Base-by-base conservation (phyloP, 2,329 filamentous ascomycete species). In the Calonectria pseudoreteaudii region DNA sequence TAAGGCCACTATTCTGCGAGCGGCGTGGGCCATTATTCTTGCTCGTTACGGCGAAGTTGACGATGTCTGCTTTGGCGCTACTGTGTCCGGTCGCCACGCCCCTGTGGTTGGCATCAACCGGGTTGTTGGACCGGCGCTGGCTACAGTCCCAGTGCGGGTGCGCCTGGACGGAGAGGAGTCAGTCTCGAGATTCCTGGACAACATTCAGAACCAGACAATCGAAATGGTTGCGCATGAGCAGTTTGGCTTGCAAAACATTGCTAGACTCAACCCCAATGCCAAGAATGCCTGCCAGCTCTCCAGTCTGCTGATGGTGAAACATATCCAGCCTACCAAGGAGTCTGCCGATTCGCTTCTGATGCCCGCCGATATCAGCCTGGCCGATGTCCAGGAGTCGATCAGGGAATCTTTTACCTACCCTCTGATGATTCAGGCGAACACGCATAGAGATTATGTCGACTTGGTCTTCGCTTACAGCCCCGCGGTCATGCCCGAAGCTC, bases 111-210 rank as follows among this genome's bases (percentile, higher is more conserved):
- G 79, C 0, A 77, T 84, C 5, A 76, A 81, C 13, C 68, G 73
- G 7, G 74, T 82, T 1, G 72, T 77, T 4, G 82, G 79, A 1
- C 81, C 81, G 2, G 79, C 80, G 0, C 78, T 83, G 9, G 76
- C 80, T 2, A 81, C 78, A 8, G 76, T 83, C 0, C 82, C 81
- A 5, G 53, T 82, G 0, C 74, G 80, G 0, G 58, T 82, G 3
- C 74, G 74, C 0, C 79, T 69, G 6, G 47, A 68, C 58, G 58
- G 36, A 16, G 28, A 8, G 23, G 18, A 68, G 28, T 34, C 69
- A 13, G 56, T 68, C 3, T 18, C n/a, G 4, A 28, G 87, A 23
- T 89, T 86, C 66, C 81, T 91, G 14, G 80, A 87, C n/a, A 77
- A 80, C 0, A 60, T 80, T 0, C 79, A 81, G n/a, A 20, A 49